These are phyloP conservation scores for Coemansia sp. DNA, from an alignment of 192 early-diverging fungal species.

Conservation along the genomic window DNA sequence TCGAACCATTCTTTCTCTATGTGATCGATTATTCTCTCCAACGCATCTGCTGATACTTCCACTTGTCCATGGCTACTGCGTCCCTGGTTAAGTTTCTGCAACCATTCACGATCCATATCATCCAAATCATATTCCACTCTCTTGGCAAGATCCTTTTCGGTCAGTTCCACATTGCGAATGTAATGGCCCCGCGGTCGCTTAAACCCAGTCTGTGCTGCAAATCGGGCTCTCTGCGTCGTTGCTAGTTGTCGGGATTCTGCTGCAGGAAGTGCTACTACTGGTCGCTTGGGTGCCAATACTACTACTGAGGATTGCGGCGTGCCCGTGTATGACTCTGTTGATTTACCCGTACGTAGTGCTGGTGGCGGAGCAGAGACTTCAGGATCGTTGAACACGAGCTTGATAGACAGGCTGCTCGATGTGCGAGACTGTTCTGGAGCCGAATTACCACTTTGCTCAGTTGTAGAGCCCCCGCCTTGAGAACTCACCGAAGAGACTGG, in stretches of 20 bases:
- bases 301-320: constrained; percentile 47
- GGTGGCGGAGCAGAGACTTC: constrained; percentile 12
- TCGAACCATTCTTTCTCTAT: constrained; percentile 99
- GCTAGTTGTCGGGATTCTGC: constrained; percentile 28
- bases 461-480: neutral
- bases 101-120: constrained; percentile 86
- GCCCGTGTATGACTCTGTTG: constrained; percentile 26
- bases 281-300: constrained; percentile 51
- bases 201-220: constrained; percentile 22
- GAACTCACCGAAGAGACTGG: constrained; percentile 3
- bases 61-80: constrained; percentile 36
- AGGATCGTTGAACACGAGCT: constrained; percentile 39
- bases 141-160: constrained; percentile 53
- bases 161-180: constrained; percentile 64
- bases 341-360: constrained; percentile 28
- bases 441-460: neutral
- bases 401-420: constrained; percentile 36
- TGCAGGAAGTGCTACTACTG: constrained; percentile 36
- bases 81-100: constrained; percentile 66
- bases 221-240: neutral
- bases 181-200: constrained; percentile 69
- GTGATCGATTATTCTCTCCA: constrained; percentile 85
- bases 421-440: constrained; percentile 16
- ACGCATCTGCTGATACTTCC: constrained; percentile 46
- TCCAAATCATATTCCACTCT: constrained; percentile 97